Evolutionary conservation across 139 green algal species (phyloP), one percentile per base, ranked within the genome.

Genomic region (Coccomyxa sp.): DNA sequence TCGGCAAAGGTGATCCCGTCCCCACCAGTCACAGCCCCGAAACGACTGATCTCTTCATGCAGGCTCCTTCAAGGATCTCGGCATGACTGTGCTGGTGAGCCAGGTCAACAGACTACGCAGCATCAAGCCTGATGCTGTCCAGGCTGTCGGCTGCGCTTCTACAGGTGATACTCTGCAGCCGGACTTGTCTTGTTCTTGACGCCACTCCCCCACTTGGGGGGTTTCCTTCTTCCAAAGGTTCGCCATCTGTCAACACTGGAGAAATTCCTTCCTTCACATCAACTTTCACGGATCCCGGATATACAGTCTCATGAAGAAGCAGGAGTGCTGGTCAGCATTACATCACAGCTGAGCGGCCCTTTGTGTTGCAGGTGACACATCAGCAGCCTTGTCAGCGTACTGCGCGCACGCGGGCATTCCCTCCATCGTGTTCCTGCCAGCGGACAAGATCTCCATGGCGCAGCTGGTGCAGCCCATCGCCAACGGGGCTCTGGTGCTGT

Each of bases 31-130:
- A 18, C n/a, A 12, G 18, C 8, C 16, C 8, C 69, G 29, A 16
- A 3, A 35, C 41, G 69, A 6, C 2, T 40, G 94, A 93, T 16
- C n/a, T n/a, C n/a, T n/a, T n/a, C n/a, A n/a, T n/a, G n/a, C n/a
- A n/a, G n/a, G n/a, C n/a, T 97, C 91, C 10, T 99, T 99, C 90
- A 99, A 99, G 92, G 96, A 99, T 84, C 89, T 99, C 76, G 96
- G 96, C 76, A 99, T 99, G 96, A 99, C 96, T 6, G 96, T 97
- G 78, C 88, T 99, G 50, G 96, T 99, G 38, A 93, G 82, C 76
- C 95, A 99, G 79, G 88, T 93, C 55, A 97, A 97, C 86, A 80
- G 88, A 36, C 85, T 99, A 79, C 87, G 95, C 76, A 97, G 95
- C 87, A 82, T 92, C n/a, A 91, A 92, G 64, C 94, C 92, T 7